Conservation (phyloP, 768 basidiomycete genomes). For the Boletus eberwhitei region DNA sequence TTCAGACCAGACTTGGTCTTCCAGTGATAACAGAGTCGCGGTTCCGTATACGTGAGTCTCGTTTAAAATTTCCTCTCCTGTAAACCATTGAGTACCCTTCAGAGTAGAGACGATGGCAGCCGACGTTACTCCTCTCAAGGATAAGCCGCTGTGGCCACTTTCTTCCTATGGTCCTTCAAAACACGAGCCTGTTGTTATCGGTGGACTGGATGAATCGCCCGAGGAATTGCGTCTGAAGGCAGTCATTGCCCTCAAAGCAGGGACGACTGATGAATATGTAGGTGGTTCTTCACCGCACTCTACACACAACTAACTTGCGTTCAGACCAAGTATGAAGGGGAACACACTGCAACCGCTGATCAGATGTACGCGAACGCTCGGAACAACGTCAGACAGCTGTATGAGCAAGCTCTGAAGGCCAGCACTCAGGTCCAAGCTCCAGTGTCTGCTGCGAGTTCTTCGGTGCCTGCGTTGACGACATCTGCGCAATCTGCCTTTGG, state of each 20-base stretch:
- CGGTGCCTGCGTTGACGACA: conserved; percentile 23
- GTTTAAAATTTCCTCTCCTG: neutral
- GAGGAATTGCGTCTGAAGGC: conserved; percentile 79
- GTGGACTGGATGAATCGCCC: conserved; percentile 65
- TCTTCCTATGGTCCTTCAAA: conserved; percentile 79
- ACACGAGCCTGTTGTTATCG: conserved; percentile 61
- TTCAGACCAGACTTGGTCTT: conserved; percentile 42
- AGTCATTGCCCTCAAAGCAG: conserved; percentile 48
- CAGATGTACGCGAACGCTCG: conserved; percentile 47
- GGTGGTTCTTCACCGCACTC: conserved; percentile 24
- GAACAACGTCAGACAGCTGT: conserved; percentile 46
- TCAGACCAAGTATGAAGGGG: conserved; percentile 58
- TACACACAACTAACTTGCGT: neutral
- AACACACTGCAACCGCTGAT: conserved; percentile 52
- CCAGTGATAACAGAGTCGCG: conserved; percentile 25
- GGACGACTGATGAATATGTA: conserved; percentile 67
- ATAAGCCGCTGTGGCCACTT: conserved; percentile 77
- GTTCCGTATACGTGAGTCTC: conserved; percentile 40
- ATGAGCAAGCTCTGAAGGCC: conserved; percentile 49
- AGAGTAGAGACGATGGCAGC: conserved; percentile 61
- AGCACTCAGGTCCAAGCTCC: conserved; percentile 27
- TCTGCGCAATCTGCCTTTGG: conserved; percentile 40
- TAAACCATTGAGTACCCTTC: neutral
- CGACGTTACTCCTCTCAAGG: conserved; percentile 57
- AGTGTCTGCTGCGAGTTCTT: conserved; percentile 6